phyloP scores from a whole-genome alignment of 352 stramenopile genomes.

The Blastocystis sp. region DNA sequence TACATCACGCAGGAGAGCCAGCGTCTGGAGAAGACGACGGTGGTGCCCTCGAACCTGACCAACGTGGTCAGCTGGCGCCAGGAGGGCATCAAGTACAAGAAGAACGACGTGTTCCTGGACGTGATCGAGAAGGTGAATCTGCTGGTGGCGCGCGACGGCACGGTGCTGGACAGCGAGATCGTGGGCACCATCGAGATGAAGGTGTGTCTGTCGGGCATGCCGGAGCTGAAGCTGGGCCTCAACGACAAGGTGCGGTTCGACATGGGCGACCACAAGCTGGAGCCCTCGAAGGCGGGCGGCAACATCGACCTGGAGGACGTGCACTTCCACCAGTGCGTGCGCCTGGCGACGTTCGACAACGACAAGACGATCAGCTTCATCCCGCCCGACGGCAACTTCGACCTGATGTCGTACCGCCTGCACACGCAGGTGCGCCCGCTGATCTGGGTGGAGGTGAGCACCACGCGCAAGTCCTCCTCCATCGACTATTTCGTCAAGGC shows the following conservation, averaged over 20 bases:
- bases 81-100: slow-evolving; percentile 98
- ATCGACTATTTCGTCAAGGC: slow-evolving; percentile 81
- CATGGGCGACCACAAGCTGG: slow-evolving; percentile 82
- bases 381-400: slow-evolving; percentile 97
- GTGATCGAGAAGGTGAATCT: slow-evolving; percentile 96
- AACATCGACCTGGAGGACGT: slow-evolving; percentile 97
- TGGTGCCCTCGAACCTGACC: slow-evolving; percentile 66
- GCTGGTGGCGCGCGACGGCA: slow-evolving; percentile 78
- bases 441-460: slow-evolving; percentile 96
- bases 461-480: slow-evolving; percentile 79
- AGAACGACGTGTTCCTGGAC: slow-evolving; percentile 99
- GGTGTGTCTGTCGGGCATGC: slow-evolving; percentile 97
- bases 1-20: slow-evolving; percentile 97
- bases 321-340: slow-evolving; percentile 99
- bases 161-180: slow-evolving; percentile 95
- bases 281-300: slow-evolving; percentile 78
- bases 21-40: slow-evolving; percentile 80
- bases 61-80: slow-evolving; percentile 97
- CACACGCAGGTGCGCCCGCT: slow-evolving; percentile 97
- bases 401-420: slow-evolving; percentile 93
- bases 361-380: slow-evolving; percentile 99
- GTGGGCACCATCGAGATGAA: slow-evolving; percentile 88
- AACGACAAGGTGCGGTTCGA: slow-evolving; percentile 99
- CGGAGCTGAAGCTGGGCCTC: slow-evolving; percentile 96
- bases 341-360: slow-evolving; percentile 96